Conservation (phyloP, 306 rosid genomes). For the Prinsepia uniflora region DNA sequence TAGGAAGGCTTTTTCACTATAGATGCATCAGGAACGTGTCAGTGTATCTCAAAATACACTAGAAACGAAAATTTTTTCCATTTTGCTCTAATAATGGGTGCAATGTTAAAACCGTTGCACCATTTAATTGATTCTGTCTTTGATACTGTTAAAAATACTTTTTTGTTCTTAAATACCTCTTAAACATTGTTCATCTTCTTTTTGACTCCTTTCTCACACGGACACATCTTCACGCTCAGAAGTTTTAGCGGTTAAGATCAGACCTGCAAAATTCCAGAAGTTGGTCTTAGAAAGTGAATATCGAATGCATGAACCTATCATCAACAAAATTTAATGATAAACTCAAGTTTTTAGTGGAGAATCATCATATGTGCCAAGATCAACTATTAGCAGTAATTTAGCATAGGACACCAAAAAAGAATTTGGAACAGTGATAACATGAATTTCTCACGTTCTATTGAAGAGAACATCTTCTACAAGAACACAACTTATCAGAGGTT, state of each 20-base stretch:
- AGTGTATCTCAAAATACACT: too few relatives aligned
- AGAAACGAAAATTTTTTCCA: too few relatives aligned
- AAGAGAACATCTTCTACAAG: constrained; percentile 65
- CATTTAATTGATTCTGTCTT: too few relatives aligned
- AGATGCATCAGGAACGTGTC: not conserved
- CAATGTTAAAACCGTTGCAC: too few relatives aligned
- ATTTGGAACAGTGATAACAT: constrained; percentile 17
- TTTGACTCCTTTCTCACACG: too few relatives aligned
- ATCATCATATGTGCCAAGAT: not conserved
- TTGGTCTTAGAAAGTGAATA: constrained; percentile 3
- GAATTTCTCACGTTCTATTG: constrained; percentile 56
- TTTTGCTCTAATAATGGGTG: too few relatives aligned
- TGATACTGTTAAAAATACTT: too few relatives aligned
- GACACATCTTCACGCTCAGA: too few relatives aligned
- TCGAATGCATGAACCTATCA: too few relatives aligned
- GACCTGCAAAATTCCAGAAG: constrained; percentile 47
- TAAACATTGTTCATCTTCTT: too few relatives aligned
- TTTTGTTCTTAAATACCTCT: too few relatives aligned
- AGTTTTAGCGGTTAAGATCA: constrained; percentile 68
- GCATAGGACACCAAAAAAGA: not conserved
- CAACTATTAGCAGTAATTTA: not conserved
- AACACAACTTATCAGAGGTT: constrained; percentile 49
- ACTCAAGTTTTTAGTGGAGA: not conserved
- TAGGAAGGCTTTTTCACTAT: too few relatives aligned
- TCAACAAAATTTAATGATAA: not conserved